A percentile compares a stretch with the other conserved stretches of the same genome.
Evolutionary conservation across 192 early-diverging fungal genomes (phyloP).

Genomic region (Linnemannia elongata): DNA sequence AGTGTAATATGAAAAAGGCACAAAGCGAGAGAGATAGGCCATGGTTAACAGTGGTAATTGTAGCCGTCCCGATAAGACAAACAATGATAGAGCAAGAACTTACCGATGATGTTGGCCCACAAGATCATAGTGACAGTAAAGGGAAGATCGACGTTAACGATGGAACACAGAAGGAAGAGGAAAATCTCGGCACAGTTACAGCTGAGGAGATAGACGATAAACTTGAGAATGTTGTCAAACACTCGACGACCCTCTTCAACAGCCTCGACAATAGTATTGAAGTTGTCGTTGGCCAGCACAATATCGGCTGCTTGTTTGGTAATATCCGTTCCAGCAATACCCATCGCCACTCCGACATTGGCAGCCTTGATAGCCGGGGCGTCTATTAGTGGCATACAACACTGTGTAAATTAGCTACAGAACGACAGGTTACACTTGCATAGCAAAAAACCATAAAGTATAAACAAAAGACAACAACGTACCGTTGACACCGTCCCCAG

Average conservation of each 20-base stretch:
- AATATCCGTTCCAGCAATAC: conserved; percentile 94
- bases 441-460: not conserved
- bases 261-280: conserved; percentile 94
- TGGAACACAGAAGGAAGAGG: conserved; percentile 83
- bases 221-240: conserved; percentile 98
- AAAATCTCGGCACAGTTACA: conserved; percentile 98
- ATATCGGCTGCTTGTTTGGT: conserved; percentile 99
- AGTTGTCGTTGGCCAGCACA: conserved; percentile 95
- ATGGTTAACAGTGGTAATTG: too few species aligned
- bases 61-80: not conserved
- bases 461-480: conserved; percentile 24
- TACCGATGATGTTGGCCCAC: conserved; percentile 96
- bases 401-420: not conserved
- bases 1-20: not conserved
- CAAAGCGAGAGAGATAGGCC: not conserved
- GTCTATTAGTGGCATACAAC: conserved; percentile 61
- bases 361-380: conserved; percentile 96
- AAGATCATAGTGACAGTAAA: conserved; percentile 96
- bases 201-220: conserved; percentile 93
- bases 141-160: conserved; percentile 84
- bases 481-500: conserved; percentile 95
- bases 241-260: conserved; percentile 94
- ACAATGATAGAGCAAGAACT: not conserved
- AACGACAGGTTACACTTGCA: not conserved
- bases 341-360: conserved; percentile 98